Conservation (phyloP, 129 eudicot genomes). For the Flaveria linearis region DNA sequence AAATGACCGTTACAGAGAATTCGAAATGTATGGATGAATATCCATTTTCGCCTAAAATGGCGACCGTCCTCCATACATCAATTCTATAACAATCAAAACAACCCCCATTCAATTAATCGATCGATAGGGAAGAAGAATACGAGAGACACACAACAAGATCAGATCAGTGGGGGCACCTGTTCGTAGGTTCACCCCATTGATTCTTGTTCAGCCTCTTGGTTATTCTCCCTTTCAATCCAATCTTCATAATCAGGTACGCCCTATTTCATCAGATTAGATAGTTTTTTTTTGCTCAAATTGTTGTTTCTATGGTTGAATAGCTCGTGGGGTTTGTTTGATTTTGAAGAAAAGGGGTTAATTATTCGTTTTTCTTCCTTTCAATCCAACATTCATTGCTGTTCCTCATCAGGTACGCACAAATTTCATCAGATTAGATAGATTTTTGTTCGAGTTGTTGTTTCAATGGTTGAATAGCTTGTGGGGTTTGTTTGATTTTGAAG, state of each 20-base stretch:
- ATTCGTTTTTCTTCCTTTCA: conserved; percentile 31
- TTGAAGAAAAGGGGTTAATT: background rate
- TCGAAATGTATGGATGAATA: conserved; percentile 24
- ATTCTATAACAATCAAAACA: background rate
- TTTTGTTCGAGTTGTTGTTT: background rate
- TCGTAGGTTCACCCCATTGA: conserved; percentile 39
- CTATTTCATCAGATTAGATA: background rate
- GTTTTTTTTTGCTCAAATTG: background rate
- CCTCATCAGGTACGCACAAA: conserved; percentile 16
- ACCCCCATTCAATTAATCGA: background rate
- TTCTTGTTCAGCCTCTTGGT: conserved; percentile 36
- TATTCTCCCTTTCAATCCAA: conserved; percentile 27
- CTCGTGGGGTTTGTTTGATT: background rate
- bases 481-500: conserved; percentile 1
- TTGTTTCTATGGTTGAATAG: background rate
- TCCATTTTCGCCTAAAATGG: conserved; percentile 28
- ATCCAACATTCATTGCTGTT: background rate
- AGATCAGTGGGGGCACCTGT: conserved; percentile 47
- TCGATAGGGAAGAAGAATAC: conserved; percentile 31
- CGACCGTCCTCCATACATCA: conserved; percentile 19
- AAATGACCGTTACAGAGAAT: conserved; percentile 1
- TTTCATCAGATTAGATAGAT: background rate
- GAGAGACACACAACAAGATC: conserved; percentile 27
- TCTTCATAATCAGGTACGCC: conserved; percentile 9
- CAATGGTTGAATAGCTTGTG: background rate